phyloP scores from a whole-genome alignment of 2,329 filamentous ascomycete species.

The Ilyonectria robusta region DNA sequence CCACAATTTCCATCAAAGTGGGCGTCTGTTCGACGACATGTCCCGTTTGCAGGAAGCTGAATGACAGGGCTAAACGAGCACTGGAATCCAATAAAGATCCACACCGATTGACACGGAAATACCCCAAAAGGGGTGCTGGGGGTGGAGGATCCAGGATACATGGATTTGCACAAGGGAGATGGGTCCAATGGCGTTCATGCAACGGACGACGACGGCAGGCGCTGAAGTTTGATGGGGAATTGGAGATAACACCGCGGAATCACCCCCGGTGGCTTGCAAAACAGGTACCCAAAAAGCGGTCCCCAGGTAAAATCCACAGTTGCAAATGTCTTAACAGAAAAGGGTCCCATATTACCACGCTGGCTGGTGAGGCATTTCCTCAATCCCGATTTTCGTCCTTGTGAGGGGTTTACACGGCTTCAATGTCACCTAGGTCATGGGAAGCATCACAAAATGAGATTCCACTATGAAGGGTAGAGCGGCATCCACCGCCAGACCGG shows the following conservation, averaged over 20 bases:
- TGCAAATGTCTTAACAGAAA: constrained; percentile 3
- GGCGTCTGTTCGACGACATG: constrained; percentile 10
- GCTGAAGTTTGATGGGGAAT: not conserved
- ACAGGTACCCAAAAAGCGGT: constrained; percentile 13
- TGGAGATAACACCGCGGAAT: constrained; percentile 21
- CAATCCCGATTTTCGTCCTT: constrained; percentile 32
- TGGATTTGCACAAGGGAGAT: constrained; percentile 21
- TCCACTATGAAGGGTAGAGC: constrained; percentile 2
- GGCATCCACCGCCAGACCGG: not conserved
- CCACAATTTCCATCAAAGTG: constrained; percentile 18
- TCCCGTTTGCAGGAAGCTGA: constrained; percentile 5
- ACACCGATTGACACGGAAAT: constrained; percentile 19
- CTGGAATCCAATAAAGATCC: not conserved
- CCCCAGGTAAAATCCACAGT: constrained; percentile 1
- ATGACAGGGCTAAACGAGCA: constrained; percentile 6
- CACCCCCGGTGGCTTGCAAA: constrained; percentile 17
- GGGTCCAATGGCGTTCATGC: constrained; percentile 29
- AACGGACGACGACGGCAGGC: constrained; percentile 3
- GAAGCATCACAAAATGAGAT: not conserved
- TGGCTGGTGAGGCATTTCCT: constrained; percentile 42
- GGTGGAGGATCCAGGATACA: constrained; percentile 21
- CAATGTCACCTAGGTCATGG: constrained; percentile 19
- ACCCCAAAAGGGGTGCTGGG: not conserved
- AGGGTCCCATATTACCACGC: constrained; percentile 24
- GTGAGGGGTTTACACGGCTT: constrained; percentile 26